These are phyloP conservation scores for Triangularia verruculosa DNA, from an alignment of 2,329 filamentous ascomycete species.

Conservation along the genomic window DNA sequence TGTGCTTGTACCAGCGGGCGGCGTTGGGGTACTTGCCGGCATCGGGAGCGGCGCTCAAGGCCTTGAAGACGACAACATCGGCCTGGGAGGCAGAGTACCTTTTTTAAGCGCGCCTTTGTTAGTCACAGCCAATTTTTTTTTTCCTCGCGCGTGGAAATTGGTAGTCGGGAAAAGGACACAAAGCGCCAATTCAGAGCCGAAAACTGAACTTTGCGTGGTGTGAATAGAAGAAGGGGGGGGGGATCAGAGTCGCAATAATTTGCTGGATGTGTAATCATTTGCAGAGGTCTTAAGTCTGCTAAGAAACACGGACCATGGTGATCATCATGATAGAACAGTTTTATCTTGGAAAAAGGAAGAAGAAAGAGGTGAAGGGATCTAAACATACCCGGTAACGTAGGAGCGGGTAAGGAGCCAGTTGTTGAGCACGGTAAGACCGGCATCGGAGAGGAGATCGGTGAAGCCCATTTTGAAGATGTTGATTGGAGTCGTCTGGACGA, in stretches of 20 bases:
- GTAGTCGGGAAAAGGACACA: not conserved
- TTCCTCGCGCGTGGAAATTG: not conserved
- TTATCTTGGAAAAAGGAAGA: too few relatives aligned
- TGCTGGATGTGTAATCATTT: constrained; percentile 59
- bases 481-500: constrained; percentile 9
- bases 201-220: constrained; percentile 4
- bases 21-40: constrained; percentile 88
- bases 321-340: constrained; percentile 71
- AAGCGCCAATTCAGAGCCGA: not conserved
- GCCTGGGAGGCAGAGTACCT: constrained; percentile 77
- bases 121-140: not conserved
- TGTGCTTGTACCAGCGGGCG: constrained; percentile 99
- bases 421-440: constrained; percentile 31
- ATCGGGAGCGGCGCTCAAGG: constrained; percentile 70
- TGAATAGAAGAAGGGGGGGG: not conserved
- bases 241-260: constrained; percentile 67
- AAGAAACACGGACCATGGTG: constrained; percentile 85
- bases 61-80: constrained; percentile 95
- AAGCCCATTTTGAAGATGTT: constrained; percentile 29
- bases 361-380: constrained; percentile 1
- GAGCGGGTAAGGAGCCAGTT: constrained; percentile 32
- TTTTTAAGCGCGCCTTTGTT: constrained; percentile 6
- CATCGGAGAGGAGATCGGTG: constrained; percentile 30
- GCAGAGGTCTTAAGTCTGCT: constrained; percentile 76
- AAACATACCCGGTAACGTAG: constrained; percentile 29